These are phyloP conservation scores for Nicotiana otophora DNA, from an alignment of 257 asterid genomes.

Conservation along the genomic window DNA sequence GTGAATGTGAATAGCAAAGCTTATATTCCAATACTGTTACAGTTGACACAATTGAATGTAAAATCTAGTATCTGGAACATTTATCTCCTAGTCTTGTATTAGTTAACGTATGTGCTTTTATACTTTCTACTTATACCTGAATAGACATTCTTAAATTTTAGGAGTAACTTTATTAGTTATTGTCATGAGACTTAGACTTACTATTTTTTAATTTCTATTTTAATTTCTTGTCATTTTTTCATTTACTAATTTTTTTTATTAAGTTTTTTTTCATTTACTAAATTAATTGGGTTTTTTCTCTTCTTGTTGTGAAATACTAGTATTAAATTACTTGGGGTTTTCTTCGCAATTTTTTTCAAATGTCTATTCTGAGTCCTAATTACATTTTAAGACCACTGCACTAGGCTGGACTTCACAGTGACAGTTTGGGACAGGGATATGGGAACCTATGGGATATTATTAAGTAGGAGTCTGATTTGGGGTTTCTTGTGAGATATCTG, in stretches of 20 bases:
- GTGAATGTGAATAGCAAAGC: background rate
- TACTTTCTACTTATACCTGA: background rate
- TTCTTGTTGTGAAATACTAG: background rate
- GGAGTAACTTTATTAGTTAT: background rate
- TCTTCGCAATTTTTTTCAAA: no score
- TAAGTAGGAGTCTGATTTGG: background rate
- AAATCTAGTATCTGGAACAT: background rate
- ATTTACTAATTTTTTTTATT: no score
- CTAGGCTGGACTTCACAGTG: no score
- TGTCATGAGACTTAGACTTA: background rate
- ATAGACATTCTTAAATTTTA: background rate
- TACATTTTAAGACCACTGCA: background rate
- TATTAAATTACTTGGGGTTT: background rate
- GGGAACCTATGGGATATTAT: constrained; percentile 1
- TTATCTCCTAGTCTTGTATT: background rate
- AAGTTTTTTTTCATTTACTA: background rate
- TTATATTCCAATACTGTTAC: background rate
- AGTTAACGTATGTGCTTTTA: background rate
- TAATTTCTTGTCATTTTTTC: background rate
- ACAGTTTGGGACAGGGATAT: background rate
- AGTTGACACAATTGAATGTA: background rate
- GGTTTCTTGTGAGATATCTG: background rate
- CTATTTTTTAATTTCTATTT: background rate
- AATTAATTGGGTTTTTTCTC: background rate
- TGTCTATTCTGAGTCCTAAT: background rate